Base-by-base conservation (phyloP, 1,284 basidiomycete genomes). In the Meira nashicola region DNA sequence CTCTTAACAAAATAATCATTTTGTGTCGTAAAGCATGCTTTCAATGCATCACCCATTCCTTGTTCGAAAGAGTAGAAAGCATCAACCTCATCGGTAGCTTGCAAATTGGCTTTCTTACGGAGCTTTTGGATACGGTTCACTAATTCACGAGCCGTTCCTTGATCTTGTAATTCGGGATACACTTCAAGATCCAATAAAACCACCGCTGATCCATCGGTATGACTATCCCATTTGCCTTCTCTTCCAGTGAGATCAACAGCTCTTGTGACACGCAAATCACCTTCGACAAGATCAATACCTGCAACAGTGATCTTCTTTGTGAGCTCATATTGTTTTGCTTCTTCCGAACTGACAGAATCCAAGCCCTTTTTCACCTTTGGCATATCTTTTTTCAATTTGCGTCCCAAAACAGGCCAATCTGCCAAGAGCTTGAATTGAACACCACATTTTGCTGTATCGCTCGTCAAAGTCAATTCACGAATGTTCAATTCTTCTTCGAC, bases 401-500 rank as follows among this genome's bases (percentile, higher is more conserved):
- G 86, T 37, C 95, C 95, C 54, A 99, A 84, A 7, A 90, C 87
- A n/a, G 87, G 83, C 91, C 92, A 98, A 81, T 99, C 95, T 14
- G 95, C 95, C 25, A 87, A 86, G 4, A 89, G 92, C 66, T 86
- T 87, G 83, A 96, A 98, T 70, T 86, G 86, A 70, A 97, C 89
- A 39, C 93, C 92, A 43, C 91, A 90, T 50, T 84, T 80, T 17
- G 82, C 80, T 80, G 98, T 95, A 79, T 96, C 90, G 3, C 88
- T 88, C 50, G 88, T 92, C 82, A 96, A 90, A 64, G 89, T 80
- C 66, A 98, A 82, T 67, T 91, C 87, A 54, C 90, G 89, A 57
- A 98, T 86, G 81, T 99, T 98, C 76, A 99, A 87, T 80, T 99
- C 95, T 46, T 91, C 93, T 73, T 88, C 84, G 71, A 99, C 87